These are phyloP conservation scores for Leccinum uliginosum DNA, from an alignment of 768 basidiomycete species.

Conservation along the genomic window DNA sequence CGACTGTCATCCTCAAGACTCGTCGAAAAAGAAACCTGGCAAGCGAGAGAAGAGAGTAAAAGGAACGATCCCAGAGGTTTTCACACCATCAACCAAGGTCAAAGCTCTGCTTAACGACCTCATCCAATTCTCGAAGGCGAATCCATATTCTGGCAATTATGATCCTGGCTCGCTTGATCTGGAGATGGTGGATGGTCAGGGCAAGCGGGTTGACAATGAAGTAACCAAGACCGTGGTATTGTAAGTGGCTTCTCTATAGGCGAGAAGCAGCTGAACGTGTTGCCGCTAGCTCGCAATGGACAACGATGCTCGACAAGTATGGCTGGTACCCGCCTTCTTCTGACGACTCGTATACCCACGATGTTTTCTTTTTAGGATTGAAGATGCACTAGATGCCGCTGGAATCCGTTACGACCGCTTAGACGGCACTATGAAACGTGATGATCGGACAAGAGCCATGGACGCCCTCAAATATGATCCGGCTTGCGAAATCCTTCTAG, in stretches of 20 bases:
- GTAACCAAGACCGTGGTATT: slow-evolving; percentile 92
- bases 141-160: slow-evolving; percentile 86
- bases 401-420: slow-evolving; percentile 87
- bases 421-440: slow-evolving; percentile 97
- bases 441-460: slow-evolving; percentile 89
- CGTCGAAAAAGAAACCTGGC: slow-evolving; percentile 55
- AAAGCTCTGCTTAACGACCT: slow-evolving; percentile 78
- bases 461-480: slow-evolving; percentile 89
- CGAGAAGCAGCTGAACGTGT: slow-evolving; percentile 12
- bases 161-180: slow-evolving; percentile 70
- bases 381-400: slow-evolving; percentile 80
- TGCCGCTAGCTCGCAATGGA: slow-evolving; percentile 80
- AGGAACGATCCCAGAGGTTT: slow-evolving; percentile 48
- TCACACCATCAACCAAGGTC: slow-evolving; percentile 85
- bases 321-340: slow-evolving; percentile 1
- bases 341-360: slow-evolving; percentile 1
- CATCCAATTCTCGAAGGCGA: slow-evolving; percentile 71
- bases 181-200: slow-evolving; percentile 72
- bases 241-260: slow-evolving; percentile 47
- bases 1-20: slow-evolving; percentile 43
- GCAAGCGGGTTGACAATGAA: slow-evolving; percentile 65
- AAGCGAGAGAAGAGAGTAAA: slow-evolving; percentile 68
- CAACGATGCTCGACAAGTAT: slow-evolving; percentile 87
- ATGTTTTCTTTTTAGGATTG: slow-evolving; percentile 50
- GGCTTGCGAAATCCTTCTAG: slow-evolving; percentile 86